Evolutionary conservation across 1,284 basidiomycete genomes (phyloP), one percentile per base, ranked within the genome.

Genomic region (Microbotryum intermedium): DNA sequence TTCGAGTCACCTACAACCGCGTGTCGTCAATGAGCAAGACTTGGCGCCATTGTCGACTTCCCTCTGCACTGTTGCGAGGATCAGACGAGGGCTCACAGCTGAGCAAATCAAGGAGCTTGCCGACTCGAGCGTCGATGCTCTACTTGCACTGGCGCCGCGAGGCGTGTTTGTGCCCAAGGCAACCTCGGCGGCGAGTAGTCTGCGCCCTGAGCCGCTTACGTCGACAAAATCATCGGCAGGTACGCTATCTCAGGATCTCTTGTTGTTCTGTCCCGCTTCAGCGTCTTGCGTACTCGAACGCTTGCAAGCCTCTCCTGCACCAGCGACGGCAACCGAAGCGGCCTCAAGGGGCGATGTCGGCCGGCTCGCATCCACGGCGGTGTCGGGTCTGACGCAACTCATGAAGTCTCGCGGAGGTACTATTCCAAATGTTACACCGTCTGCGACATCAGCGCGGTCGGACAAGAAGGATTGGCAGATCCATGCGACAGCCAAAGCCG

Each of bases 331-430:
- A 3, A 28, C 56, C 16, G 57, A 51, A 2, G 53, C 57, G 4
- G 62, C 62, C 2, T 51, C 49, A 18, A 28, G 55, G 3, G 65
- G 62, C 2, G 65, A 66, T 20, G 63, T 65, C 10, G 65, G 60
- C 28, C 43, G 43, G 21, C 53, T 62, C 7, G 63, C 65, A 8
- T 55, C 56, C 13, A 67, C 55, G 10, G 65, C 65, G 7, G 63
- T 60, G 16, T 62, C 63, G 25, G 65, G 60, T 10, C 29, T 67
- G 44, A 59, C 55, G 28, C 62, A 64, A 44, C 44, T 66, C 20
- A 64, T 66, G 65, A 55, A 55, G 44, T n/a, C n/a, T 43, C 39
- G 50, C 28, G 49, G 46, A 11, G 42, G 56, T 9, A 39, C 34
- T 39, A 39, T 11, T 16, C 18, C 34, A 6, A 39, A 11, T 16